phyloP scores from a whole-genome alignment of 116 monocot species.

The Zostera marina region DNA sequence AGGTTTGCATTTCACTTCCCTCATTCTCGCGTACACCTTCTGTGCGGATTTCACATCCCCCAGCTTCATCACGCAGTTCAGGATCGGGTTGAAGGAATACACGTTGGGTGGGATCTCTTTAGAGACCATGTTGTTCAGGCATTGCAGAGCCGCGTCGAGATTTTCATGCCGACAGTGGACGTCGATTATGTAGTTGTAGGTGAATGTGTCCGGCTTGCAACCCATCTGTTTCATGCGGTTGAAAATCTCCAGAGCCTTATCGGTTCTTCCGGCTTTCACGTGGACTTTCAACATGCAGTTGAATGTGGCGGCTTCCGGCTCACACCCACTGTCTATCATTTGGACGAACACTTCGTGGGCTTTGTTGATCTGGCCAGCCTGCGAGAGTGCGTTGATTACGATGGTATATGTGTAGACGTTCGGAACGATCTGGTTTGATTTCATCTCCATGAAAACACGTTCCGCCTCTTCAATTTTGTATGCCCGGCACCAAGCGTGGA shows the following conservation, averaged over 20 bases:
- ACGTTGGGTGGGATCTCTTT: constrained; percentile 18
- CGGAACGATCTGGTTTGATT: constrained; percentile 27
- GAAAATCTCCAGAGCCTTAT: constrained; percentile 69
- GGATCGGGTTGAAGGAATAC: constrained; percentile 73
- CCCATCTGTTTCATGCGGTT: constrained; percentile 82
- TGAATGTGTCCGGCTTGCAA: constrained; percentile 60
- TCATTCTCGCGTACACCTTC: constrained; percentile 56
- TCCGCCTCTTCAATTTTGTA: constrained; percentile 61
- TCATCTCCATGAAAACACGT: constrained; percentile 54
- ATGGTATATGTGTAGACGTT: constrained; percentile 90
- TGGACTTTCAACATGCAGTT: constrained; percentile 65
- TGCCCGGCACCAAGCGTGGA: constrained; percentile 89
- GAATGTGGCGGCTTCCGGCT: constrained; percentile 73
- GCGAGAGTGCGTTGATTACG: constrained; percentile 66
- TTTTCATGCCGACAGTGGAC: constrained; percentile 55
- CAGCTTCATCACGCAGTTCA: constrained; percentile 27
- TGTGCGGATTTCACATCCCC: constrained; percentile 59
- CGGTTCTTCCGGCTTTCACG: constrained; percentile 48
- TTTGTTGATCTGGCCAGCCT: constrained; percentile 46
- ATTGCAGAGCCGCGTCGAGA: constrained; percentile 71
- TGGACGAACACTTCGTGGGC: constrained; percentile 80
- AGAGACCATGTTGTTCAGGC: constrained; percentile 47
- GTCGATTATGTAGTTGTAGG: constrained; percentile 79
- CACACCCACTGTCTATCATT: constrained; percentile 60
- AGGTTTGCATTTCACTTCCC: constrained; percentile 40